Evolutionary conservation across 495 filamentous ascomycete genomes (phyloP), one percentile per base, ranked within the genome.

Genomic region (Podospora pseudopauciseta): DNA sequence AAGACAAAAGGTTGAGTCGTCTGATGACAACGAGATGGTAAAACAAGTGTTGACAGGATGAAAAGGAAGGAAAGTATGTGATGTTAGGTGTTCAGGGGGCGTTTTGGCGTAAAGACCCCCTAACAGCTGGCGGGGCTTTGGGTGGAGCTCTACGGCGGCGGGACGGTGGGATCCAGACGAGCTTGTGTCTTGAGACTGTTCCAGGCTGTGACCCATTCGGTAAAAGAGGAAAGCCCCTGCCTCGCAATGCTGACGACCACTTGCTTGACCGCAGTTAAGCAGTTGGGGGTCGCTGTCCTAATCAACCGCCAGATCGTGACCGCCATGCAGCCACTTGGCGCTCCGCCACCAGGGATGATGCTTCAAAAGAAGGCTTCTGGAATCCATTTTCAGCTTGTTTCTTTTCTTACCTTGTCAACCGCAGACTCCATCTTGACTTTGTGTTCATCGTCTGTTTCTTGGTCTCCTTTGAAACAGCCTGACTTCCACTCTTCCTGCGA

Each of bases 101-200:
- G 63, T 63, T 60, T 68, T 28, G 18, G 44, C 65, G 59, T 5
- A 62, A 65, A 55, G 64, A 39, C 26, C 28, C 55, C 53, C 34
- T 59, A 30, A 49, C 7, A 49, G 39, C 7, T 6, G 65, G 65
- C 49, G 67, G 73, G 72, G 66, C 39, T 63, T 44, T 7, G 39
- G 64, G 68, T 72, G 71, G 74, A 68, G 55, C 55, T 66, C 61
- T 56, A 60, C 65, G 54, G 55, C n/a, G 54, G 64, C 28, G 53
- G 30, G 30, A 32, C 30, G 30, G 30, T 32, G 3, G 30, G 30
- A 32, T 5, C 30, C 30, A 32, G 28, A 55, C 62, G 63, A 65
- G 56, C 69, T 55, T 61, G 69, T 77, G 71, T 73, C 66, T 72
- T 69, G 68, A 63, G 64, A 66, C 9, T 59, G 73, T 73, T 75